These are phyloP conservation scores for Melastoma candidum DNA, from an alignment of 441 rosid genomes.

Conservation along the genomic window DNA sequence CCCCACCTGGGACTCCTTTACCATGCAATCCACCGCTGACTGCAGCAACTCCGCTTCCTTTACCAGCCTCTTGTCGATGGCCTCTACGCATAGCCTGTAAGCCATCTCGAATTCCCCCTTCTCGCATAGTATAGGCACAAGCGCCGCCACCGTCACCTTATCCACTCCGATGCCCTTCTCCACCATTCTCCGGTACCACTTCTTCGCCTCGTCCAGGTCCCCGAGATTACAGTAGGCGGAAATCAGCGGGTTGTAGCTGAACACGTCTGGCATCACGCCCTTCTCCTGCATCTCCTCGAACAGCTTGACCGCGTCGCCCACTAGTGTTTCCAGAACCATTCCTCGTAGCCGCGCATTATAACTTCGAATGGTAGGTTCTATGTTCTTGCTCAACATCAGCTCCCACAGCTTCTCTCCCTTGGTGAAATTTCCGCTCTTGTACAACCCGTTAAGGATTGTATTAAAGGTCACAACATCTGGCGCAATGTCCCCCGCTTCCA, in stretches of 20 bases:
- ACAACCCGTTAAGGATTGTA: conserved; percentile 1
- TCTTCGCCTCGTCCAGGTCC: conserved; percentile 13
- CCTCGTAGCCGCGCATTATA: conserved; percentile 6
- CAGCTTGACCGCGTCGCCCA: conserved; percentile 1
- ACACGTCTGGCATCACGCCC: conserved; percentile 4
- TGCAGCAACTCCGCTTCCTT: background rate
- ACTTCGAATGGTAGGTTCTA: background rate
- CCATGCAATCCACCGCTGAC: conserved; percentile 5
- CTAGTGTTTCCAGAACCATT: background rate
- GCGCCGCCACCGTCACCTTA: background rate
- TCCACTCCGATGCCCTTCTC: conserved; percentile 2
- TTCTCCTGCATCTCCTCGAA: conserved; percentile 7
- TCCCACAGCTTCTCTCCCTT: conserved; percentile 12
- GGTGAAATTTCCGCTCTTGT: conserved; percentile 4
- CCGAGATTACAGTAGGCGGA: conserved; percentile 1
- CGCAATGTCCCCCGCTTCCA: too few species aligned
- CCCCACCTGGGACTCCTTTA: conserved; percentile 5
- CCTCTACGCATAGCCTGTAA: conserved; percentile 3
- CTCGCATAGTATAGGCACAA: conserved; percentile 5
- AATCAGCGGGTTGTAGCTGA: conserved; percentile 11
- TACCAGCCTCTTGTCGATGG: background rate
- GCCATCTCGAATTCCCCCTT: conserved; percentile 10
- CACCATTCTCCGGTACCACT: conserved; percentile 6
- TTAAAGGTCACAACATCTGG: conserved; percentile 1
- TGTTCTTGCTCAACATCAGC: conserved; percentile 10